phyloP scores from a whole-genome alignment of 2,329 filamentous ascomycete species.

The Beauveria scarabaeidicola region DNA sequence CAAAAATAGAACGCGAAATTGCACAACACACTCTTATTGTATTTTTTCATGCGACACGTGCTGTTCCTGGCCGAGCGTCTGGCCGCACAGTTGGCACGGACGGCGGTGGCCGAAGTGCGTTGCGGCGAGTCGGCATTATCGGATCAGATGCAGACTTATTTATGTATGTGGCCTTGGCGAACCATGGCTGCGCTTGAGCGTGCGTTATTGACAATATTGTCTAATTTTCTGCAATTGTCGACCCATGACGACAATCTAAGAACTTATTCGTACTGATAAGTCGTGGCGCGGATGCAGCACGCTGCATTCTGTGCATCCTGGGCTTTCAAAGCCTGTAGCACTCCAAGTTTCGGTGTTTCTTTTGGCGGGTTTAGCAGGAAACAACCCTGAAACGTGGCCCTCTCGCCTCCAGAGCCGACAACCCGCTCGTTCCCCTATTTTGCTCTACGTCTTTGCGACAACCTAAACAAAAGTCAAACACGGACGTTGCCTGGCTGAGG shows the following conservation, averaged over 20 bases:
- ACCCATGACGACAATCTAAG: too few relatives aligned
- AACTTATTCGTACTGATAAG: too few relatives aligned
- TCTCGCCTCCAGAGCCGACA: neutral
- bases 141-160: neutral
- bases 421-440: neutral
- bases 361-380: neutral
- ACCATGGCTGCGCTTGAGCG: too few relatives aligned
- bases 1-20: too few relatives aligned
- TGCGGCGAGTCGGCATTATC: neutral
- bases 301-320: too few relatives aligned
- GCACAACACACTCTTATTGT: too few relatives aligned
- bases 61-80: neutral
- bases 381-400: constrained; percentile 3
- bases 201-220: too few relatives aligned
- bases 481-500: neutral
- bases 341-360: neutral
- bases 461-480: constrained; percentile 7
- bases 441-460: neutral
- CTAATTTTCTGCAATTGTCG: too few relatives aligned
- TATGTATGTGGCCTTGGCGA: too few relatives aligned
- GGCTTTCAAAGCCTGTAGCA: neutral
- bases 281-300: too few relatives aligned
- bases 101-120: neutral
- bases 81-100: constrained; percentile 1
- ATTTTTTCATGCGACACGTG: neutral